Evolutionary conservation across 164 flowering plant genomes (phyloP).

Genomic region (Stephania yunnanensis): DNA sequence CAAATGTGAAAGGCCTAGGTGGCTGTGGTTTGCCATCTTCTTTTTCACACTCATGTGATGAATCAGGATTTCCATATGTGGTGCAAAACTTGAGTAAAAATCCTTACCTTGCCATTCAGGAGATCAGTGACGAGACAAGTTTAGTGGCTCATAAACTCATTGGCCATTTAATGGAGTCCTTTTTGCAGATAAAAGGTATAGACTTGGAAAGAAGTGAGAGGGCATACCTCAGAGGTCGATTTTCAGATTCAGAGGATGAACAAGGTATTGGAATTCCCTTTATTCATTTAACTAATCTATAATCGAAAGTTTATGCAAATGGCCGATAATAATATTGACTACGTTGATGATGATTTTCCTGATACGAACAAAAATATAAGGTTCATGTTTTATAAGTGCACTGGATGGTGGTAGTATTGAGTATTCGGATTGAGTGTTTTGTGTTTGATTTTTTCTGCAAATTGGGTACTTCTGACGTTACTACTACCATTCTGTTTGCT

Average conservation of each 20-base stretch:
- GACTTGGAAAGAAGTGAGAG: conserved; percentile 26
- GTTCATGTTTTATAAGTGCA: no score
- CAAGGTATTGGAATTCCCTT: conserved; percentile 15
- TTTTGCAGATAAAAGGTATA: conserved; percentile 32
- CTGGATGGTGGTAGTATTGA: no score
- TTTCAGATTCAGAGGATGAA: conserved; percentile 19
- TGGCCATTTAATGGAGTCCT: conserved; percentile 45
- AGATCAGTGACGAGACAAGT: conserved; percentile 62
- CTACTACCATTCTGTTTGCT: not conserved
- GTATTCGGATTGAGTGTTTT: not conserved
- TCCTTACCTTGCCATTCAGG: conserved; percentile 56
- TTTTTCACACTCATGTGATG: conserved; percentile 5
- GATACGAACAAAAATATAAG: not conserved
- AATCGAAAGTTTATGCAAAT: not conserved
- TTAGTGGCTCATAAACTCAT: conserved; percentile 51
- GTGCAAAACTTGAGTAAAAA: conserved; percentile 22
- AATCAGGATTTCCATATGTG: conserved; percentile 11
- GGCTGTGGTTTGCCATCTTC: conserved; percentile 5
- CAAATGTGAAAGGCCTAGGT: conserved; percentile 8
- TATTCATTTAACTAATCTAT: not conserved
- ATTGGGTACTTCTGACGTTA: not conserved
- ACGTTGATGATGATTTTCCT: not conserved
- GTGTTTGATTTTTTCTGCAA: not conserved
- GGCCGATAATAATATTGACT: not conserved
- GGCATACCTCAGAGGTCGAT: conserved; percentile 41